These are phyloP conservation scores for Mucuna pruriens DNA, from an alignment of 306 rosid genomes.

Conservation along the genomic window DNA sequence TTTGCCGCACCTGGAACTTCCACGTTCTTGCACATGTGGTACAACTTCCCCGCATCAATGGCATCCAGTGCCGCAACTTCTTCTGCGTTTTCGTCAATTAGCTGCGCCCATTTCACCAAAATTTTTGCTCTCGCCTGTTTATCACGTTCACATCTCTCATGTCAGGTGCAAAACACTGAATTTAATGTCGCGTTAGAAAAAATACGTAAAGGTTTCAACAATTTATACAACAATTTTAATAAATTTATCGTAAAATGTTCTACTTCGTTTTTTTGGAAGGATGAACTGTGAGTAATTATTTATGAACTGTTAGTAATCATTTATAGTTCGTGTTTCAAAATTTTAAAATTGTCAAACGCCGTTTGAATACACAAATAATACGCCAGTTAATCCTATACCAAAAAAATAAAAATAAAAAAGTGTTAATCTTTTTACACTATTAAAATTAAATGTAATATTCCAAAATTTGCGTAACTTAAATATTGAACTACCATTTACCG, in stretches of 20 bases:
- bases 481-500: background rate
- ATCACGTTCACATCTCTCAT: background rate
- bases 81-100: constrained; percentile 62
- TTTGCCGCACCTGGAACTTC: constrained; percentile 63
- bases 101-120: constrained; percentile 64
- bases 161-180: background rate
- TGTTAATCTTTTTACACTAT: background rate
- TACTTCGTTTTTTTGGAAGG: no score
- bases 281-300: no score
- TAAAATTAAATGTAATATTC: background rate
- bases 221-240: no score
- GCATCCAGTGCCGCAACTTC: constrained; percentile 75
- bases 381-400: no score
- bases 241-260: no score
- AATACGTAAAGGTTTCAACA: no score
- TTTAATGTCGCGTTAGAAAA: no score
- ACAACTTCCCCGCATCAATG: constrained; percentile 70
- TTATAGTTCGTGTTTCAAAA: no score
- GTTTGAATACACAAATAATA: no score
- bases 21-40: constrained; percentile 34
- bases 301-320: no score
- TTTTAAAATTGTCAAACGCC: no score
- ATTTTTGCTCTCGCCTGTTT: constrained; percentile 64
- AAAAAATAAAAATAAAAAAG: no score
- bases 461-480: background rate